Evolutionary conservation across 176 grass and related monocot species (phyloP).

Genomic region (Cenchrus purpureus): DNA sequence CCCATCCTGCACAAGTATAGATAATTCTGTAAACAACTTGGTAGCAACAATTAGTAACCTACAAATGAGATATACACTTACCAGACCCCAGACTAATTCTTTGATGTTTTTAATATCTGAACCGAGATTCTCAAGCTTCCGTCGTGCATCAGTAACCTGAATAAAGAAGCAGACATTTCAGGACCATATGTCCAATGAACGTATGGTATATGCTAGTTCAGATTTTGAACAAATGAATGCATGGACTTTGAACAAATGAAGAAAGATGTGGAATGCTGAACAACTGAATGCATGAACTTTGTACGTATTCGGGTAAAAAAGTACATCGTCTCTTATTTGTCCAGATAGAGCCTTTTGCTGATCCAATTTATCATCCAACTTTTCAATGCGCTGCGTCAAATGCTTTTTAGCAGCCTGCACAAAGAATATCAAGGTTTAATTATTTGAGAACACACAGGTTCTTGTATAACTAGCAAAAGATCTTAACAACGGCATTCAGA

Average conservation of each 20-base stretch:
- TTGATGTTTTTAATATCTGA: constrained; percentile 82
- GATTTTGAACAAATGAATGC: constrained; percentile 14
- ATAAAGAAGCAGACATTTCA: constrained; percentile 36
- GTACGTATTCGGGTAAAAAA: background rate
- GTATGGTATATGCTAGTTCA: background rate
- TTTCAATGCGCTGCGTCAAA: constrained; percentile 92
- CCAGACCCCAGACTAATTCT: constrained; percentile 86
- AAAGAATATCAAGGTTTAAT: constrained; percentile 38
- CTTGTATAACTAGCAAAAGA: constrained; percentile 19
- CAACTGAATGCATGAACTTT: background rate
- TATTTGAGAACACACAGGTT: constrained; percentile 2
- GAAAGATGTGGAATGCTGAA: background rate
- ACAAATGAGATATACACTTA: constrained; percentile 47
- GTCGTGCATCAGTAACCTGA: constrained; percentile 85
- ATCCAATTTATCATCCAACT: constrained; percentile 97
- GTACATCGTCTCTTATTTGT: constrained; percentile 95
- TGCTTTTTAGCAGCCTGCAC: constrained; percentile 88
- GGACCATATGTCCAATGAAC: constrained; percentile 21
- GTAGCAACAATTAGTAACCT: constrained; percentile 26
- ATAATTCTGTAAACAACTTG: constrained; percentile 35
- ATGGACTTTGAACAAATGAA: constrained; percentile 15
- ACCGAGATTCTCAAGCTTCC: constrained; percentile 83
- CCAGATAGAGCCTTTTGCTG: constrained; percentile 92
- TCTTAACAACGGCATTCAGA: constrained; percentile 25
- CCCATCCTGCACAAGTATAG: constrained; percentile 59